Evolutionary conservation across 805 yeast genomes (phyloP).

Genomic region (Monosporozyma siamensis): DNA sequence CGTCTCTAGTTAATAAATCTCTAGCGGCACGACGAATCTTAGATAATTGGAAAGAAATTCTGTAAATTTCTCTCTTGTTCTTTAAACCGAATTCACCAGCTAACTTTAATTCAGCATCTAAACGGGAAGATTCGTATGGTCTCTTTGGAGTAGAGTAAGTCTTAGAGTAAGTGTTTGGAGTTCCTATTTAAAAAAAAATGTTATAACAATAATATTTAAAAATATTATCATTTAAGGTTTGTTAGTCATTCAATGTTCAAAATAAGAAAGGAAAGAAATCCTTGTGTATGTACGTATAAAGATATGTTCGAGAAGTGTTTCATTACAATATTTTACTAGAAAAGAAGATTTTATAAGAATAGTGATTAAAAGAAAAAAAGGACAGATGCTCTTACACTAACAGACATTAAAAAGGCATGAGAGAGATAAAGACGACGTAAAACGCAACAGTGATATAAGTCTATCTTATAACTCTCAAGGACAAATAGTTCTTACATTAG

Average conservation of each 20-base stretch:
- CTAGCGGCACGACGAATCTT: constrained; percentile 99
- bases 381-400: no score
- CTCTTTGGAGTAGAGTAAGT: constrained; percentile 99
- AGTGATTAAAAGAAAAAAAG: not conserved
- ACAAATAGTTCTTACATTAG: constrained; percentile 9
- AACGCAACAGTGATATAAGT: no score
- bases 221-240: not conserved
- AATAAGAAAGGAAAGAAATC: not conserved
- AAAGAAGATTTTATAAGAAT: not conserved
- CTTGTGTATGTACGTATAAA: not conserved
- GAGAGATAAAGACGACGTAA: no score
- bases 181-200: constrained; percentile 44
- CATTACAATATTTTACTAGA: not conserved
- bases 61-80: constrained; percentile 99
- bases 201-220: no score
- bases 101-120: constrained; percentile 97
- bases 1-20: constrained; percentile 98
- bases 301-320: not conserved
- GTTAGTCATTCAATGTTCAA: constrained; percentile 2
- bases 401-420: no score
- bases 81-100: constrained; percentile 99
- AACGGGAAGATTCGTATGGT: constrained; percentile 99
- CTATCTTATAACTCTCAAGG: no score
- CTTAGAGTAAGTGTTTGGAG: constrained; percentile 99
- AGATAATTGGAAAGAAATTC: constrained; percentile 98